Percentiles rank a stretch among this genome's conserved stretches.
phyloP scores from a whole-genome alignment of 257 asterid genomes.

The Cordia subcordata region DNA sequence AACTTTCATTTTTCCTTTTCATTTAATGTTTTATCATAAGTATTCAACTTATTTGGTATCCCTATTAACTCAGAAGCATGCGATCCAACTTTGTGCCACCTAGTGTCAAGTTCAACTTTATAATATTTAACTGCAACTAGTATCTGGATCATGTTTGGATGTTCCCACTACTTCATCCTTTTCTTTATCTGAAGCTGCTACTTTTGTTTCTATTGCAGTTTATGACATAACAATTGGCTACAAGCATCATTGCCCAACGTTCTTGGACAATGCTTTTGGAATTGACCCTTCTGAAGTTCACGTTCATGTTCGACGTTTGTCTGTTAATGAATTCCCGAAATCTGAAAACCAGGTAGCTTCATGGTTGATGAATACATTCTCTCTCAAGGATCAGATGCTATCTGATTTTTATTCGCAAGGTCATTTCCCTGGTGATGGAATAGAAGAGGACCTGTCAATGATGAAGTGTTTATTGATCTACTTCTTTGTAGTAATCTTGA shows the following conservation, averaged over 20 bases:
- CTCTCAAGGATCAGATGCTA: conserved; percentile 59
- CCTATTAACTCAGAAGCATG: too few relatives aligned
- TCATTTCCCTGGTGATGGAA: conserved; percentile 58
- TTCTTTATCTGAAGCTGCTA: background rate
- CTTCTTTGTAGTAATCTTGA: conserved; percentile 44
- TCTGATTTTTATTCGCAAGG: conserved; percentile 53
- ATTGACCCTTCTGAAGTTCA: conserved; percentile 89
- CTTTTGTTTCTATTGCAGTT: conserved; percentile 40
- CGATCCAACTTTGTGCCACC: too few relatives aligned
- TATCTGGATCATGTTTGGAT: background rate
- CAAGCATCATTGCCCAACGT: conserved; percentile 60
- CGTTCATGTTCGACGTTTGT: conserved; percentile 55
- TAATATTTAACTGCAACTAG: too few relatives aligned
- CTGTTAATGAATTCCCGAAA: conserved; percentile 46
- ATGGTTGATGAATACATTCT: conserved; percentile 72
- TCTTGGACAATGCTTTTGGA: conserved; percentile 81
- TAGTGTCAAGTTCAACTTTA: too few relatives aligned
- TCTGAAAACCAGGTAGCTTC: conserved; percentile 47
- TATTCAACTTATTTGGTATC: too few relatives aligned
- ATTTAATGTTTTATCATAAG: too few relatives aligned
- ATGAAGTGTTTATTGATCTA: conserved; percentile 47
- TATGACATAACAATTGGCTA: conserved; percentile 87
- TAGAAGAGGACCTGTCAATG: conserved; percentile 51
- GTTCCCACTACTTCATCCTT: background rate
- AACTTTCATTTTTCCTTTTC: too few relatives aligned